Base-by-base conservation (phyloP, 768 basidiomycete species). In the Daedaleopsis nitida region DNA sequence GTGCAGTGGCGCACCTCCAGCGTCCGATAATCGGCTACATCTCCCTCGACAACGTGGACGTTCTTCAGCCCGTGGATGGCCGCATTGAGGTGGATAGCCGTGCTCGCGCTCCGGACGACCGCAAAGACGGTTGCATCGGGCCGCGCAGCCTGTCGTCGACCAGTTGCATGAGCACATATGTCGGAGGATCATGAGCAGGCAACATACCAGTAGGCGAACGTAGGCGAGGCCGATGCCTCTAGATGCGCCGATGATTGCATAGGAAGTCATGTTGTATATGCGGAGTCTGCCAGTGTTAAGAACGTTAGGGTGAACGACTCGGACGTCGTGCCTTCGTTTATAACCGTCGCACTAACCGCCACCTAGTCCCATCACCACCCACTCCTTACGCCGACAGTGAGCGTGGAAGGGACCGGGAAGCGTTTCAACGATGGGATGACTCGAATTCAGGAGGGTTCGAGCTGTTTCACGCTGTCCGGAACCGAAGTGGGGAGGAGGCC, bases 31-130 rank as follows among this genome's bases (percentile, higher is more conserved):
- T 76, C 68, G 2, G 70, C 74, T 19, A 81, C 69, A 59, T 81
- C 78, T 3, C 72, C 74, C 58, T 75, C 60, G 27, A 80, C 17
- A 11, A 77, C 52, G 52, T 73, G 69, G 7, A 81, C 60, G 51
- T 77, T 76, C 9, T 52, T 24, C 17, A 49, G 52, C 11, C 34
- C 37, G 8, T 52, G 34, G n/a, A 59, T 39, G 16, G 48, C 6
- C 14, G 35, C 32, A 1, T 66, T 43, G 24, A 68, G 59, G 12
- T 65, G 55, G 5, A 21, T 47, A 0, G 71, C 37, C 1, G 16
- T 54, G 17, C 14, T 32, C 14, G 44, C 50, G 57, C 65, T 65
- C n/a, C 71, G 66, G 13, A 68, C 64, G n/a, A 68, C 17, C 3
- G 66, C 71, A 48, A 69, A 65, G 21, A 72, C 69, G 10, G 42